phyloP scores from a whole-genome alignment of 1,284 basidiomycete genomes.

The Papiliotrema nemorosa region DNA sequence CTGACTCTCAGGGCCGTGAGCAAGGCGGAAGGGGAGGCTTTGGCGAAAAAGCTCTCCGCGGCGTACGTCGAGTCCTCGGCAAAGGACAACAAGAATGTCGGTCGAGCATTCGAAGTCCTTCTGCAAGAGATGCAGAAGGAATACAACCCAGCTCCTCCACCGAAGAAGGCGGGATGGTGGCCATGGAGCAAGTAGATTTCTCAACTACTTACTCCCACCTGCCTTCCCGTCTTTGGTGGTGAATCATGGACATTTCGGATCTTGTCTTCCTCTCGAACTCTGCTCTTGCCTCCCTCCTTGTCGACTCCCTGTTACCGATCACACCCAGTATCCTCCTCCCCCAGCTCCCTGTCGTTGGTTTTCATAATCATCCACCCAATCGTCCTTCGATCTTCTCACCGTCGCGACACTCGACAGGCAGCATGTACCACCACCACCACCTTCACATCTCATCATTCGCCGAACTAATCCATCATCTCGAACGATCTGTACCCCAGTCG shows the following conservation, averaged over 20 bases:
- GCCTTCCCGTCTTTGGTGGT: neutral
- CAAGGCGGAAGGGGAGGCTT: constrained; percentile 65
- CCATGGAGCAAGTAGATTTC: constrained; percentile 18
- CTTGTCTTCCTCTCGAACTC: neutral
- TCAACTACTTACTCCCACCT: neutral
- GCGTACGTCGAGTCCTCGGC: constrained; percentile 87
- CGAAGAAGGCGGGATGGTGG: constrained; percentile 46
- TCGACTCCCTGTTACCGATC: neutral
- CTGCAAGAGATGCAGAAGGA: constrained; percentile 67
- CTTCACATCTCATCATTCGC: too few species aligned
- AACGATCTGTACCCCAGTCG: too few species aligned
- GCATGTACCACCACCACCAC: too few species aligned
- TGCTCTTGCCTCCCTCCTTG: neutral
- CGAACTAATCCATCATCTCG: too few species aligned
- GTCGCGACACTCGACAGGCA: too few species aligned
- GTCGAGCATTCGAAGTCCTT: constrained; percentile 83
- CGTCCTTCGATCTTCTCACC: too few species aligned
- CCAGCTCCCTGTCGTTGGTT: too few species aligned
- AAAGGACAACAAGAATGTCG: constrained; percentile 81
- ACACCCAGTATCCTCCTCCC: too few species aligned
- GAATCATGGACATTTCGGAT: neutral
- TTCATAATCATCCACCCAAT: too few species aligned
- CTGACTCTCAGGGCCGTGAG: constrained; percentile 65
- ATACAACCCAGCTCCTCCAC: constrained; percentile 47
- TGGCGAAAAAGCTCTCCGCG: constrained; percentile 69